A percentile compares a stretch with the other conserved stretches of the same genome.
phyloP scores from a whole-genome alignment of 2,329 filamentous ascomycete species.

The Aspergillus udagawae region DNA sequence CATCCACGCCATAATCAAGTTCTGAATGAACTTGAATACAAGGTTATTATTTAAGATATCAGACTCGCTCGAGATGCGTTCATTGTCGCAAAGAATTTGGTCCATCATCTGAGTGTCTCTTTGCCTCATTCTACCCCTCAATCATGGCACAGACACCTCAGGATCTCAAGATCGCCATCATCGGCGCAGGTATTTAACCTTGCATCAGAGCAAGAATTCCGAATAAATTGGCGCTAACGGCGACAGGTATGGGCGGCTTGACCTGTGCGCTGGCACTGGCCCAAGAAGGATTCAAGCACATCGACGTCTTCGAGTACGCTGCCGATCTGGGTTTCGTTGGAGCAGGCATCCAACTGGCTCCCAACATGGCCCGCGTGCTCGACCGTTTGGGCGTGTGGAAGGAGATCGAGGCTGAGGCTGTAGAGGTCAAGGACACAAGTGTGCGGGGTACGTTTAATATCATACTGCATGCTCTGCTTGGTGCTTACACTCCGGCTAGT shows the following conservation, averaged over 20 bases:
- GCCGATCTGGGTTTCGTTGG: constrained; percentile 75
- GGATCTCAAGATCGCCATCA: constrained; percentile 42
- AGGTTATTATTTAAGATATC: neutral
- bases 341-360: constrained; percentile 78
- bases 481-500: constrained; percentile 29
- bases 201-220: neutral
- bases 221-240: neutral
- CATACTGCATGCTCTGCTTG: too few relatives aligned
- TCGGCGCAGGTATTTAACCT: constrained; percentile 39
- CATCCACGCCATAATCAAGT: neutral
- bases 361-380: constrained; percentile 75
- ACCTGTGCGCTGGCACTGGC: constrained; percentile 68
- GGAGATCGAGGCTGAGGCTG: constrained; percentile 66
- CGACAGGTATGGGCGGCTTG: constrained; percentile 67
- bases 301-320: constrained; percentile 71
- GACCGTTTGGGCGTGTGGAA: constrained; percentile 70
- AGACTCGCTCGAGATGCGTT: neutral
- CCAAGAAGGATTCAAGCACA: constrained; percentile 69
- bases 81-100: neutral
- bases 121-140: neutral
- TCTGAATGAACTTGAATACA: neutral
- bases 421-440: constrained; percentile 66
- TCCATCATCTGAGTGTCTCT: neutral
- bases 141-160: constrained; percentile 6
- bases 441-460: constrained; percentile 55